Evolutionary conservation across 1,284 basidiomycete genomes (phyloP).

Genomic region (Puccinia polysora): DNA sequence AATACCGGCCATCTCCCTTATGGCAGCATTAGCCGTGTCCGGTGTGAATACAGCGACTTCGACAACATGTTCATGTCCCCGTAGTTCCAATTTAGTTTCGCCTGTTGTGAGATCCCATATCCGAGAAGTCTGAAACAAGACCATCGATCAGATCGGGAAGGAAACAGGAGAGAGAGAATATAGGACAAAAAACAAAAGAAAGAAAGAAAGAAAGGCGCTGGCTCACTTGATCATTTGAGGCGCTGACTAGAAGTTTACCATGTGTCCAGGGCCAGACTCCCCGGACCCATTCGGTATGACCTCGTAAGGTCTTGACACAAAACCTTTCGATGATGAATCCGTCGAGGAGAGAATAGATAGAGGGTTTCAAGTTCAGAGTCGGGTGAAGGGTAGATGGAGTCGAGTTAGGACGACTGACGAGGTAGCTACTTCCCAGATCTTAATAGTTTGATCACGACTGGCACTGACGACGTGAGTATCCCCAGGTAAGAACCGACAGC

Average conservation of each 20-base stretch:
- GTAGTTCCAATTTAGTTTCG: conserved; percentile 72
- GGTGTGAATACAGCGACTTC: conserved; percentile 80
- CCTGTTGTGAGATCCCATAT: conserved; percentile 73
- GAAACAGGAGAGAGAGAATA: not conserved
- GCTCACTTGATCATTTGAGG: conserved; percentile 75
- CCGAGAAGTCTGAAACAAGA: conserved; percentile 64
- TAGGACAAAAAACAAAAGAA: conserved; percentile 41
- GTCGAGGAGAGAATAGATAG: too few relatives aligned
- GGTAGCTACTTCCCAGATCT: conserved; percentile 77
- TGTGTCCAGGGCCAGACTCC: conserved; percentile 68
- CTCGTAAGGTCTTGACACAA: conserved; percentile 61
- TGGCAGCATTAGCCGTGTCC: conserved; percentile 65
- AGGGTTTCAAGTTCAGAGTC: not conserved
- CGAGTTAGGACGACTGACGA: conserved; percentile 64
- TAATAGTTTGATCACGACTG: conserved; percentile 77
- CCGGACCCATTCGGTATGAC: conserved; percentile 69
- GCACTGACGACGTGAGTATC: conserved; percentile 77
- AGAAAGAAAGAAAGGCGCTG: too few relatives aligned
- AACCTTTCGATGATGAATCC: conserved; percentile 34
- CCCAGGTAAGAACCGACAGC: conserved; percentile 74
- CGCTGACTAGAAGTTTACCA: conserved; percentile 68
- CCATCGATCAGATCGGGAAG: not conserved
- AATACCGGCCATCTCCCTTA: conserved; percentile 71
- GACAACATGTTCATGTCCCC: conserved; percentile 82
- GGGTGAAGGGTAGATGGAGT: too few relatives aligned